Evolutionary conservation across 345 rosid species (phyloP).

Genomic region (Arabis hirsuta): DNA sequence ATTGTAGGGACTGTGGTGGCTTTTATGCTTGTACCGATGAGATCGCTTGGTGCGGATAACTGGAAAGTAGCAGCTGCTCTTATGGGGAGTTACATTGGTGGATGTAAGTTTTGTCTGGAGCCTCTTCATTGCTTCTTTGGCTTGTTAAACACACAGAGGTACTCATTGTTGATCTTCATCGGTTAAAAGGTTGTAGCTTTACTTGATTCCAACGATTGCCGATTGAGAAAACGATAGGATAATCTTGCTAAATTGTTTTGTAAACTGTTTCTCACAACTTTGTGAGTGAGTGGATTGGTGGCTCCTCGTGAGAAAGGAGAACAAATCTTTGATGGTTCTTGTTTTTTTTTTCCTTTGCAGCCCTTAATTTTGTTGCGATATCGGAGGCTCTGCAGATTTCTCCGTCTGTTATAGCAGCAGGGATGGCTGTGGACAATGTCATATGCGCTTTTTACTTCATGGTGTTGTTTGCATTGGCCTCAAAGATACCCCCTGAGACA

Average conservation of each 20-base stretch:
- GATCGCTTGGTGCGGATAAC: conserved; percentile 83
- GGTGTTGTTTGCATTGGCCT: conserved; percentile 70
- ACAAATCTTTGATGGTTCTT: conserved; percentile 12
- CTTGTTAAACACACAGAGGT: not conserved
- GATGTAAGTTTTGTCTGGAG: conserved; percentile 57
- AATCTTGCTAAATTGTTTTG: not conserved
- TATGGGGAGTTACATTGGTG: conserved; percentile 87
- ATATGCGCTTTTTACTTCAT: conserved; percentile 69
- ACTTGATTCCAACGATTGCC: not conserved
- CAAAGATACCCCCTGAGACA: conserved; percentile 67
- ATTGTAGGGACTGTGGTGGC: conserved; percentile 73
- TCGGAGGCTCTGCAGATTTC: conserved; percentile 76
- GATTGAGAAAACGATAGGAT: no score
- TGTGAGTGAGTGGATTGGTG: not conserved
- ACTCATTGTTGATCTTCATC: conserved; percentile 8
- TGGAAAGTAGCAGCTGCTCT: conserved; percentile 97
- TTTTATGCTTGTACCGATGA: conserved; percentile 75
- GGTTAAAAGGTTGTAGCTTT: conserved; percentile 7
- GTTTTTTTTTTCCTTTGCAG: conserved; percentile 45
- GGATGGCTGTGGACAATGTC: conserved; percentile 84
- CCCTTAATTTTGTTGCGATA: conserved; percentile 86
- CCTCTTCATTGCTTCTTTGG: conserved; percentile 32
- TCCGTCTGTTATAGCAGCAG: conserved; percentile 83
- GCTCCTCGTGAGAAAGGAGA: not conserved
- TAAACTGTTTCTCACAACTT: not conserved